phyloP scores from a whole-genome alignment of 164 flowering plant species.

The Sedum album region DNA sequence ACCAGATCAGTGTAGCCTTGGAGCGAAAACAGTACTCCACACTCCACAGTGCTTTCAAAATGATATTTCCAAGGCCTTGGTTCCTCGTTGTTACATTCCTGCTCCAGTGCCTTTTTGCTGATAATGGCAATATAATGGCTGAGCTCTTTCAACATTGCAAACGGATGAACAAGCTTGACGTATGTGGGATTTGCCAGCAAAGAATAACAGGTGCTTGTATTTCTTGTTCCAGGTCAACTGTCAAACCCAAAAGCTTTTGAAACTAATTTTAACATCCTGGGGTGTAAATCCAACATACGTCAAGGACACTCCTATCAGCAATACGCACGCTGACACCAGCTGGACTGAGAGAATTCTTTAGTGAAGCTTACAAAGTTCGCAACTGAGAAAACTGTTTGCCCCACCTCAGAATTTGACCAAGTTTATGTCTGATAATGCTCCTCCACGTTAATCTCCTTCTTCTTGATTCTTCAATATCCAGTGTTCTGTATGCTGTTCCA shows the following conservation, averaged over 20 bases:
- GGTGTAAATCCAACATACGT: background rate
- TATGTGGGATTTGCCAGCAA: background rate
- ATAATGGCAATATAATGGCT: background rate
- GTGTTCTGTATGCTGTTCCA: conserved; percentile 84
- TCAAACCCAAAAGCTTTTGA: background rate
- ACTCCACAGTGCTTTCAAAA: background rate
- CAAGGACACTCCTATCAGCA: background rate
- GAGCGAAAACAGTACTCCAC: no score
- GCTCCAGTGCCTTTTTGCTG: background rate
- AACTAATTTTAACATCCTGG: background rate
- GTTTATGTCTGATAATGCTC: conserved; percentile 31
- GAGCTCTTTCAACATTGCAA: background rate
- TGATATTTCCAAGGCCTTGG: background rate
- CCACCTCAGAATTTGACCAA: conserved; percentile 50
- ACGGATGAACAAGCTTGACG: background rate
- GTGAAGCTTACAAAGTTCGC: background rate
- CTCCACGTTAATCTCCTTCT: conserved; percentile 36
- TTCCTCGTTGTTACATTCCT: background rate
- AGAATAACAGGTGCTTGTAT: background rate
- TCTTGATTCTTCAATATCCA: conserved; percentile 73
- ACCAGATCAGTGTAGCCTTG: no score
- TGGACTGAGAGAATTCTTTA: background rate
- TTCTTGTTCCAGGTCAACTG: background rate
- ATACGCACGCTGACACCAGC: background rate
- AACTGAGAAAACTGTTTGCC: conserved; percentile 46